Conservation (phyloP, 208 protist species). For the Trypanosoma congolense region DNA sequence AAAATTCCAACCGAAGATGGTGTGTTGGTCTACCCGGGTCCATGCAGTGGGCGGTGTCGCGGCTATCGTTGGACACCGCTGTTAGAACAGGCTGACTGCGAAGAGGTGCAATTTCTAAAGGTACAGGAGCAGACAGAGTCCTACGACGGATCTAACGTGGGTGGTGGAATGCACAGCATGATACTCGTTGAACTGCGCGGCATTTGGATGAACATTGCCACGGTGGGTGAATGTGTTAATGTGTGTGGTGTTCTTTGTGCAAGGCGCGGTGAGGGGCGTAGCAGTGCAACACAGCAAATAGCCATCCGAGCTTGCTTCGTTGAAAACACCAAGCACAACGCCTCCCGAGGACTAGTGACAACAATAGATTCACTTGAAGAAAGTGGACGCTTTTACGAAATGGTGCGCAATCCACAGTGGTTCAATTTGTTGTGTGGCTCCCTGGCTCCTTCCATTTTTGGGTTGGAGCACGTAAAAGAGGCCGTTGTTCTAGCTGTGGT, state of each 20-base stretch:
- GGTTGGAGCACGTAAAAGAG: constrained; percentile 95
- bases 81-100: constrained; percentile 48
- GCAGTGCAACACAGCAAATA: constrained; percentile 32
- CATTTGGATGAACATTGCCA: constrained; percentile 56
- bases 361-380: constrained; percentile 54
- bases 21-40: constrained; percentile 61
- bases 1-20: constrained; percentile 54
- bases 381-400: constrained; percentile 73
- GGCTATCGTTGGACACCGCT: constrained; percentile 71
- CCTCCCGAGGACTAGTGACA: not conserved
- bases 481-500: constrained; percentile 94
- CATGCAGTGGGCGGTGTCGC: constrained; percentile 57
- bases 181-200: constrained; percentile 73
- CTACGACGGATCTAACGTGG: constrained; percentile 31
- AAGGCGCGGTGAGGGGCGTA: constrained; percentile 39
- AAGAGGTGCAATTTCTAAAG: constrained; percentile 80
- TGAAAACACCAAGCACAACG: constrained; percentile 17
- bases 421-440: constrained; percentile 86
- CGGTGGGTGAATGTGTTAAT: constrained; percentile 69
- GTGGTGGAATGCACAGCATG: constrained; percentile 60
- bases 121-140: constrained; percentile 72
- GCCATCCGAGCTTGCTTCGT: constrained; percentile 35
- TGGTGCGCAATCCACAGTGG: constrained; percentile 83
- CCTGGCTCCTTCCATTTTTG: constrained; percentile 97
- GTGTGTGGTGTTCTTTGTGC: constrained; percentile 63